These are phyloP conservation scores for Metschnikowia gelsemii DNA, from an alignment of 805 yeast genomes.

Conservation along the genomic window DNA sequence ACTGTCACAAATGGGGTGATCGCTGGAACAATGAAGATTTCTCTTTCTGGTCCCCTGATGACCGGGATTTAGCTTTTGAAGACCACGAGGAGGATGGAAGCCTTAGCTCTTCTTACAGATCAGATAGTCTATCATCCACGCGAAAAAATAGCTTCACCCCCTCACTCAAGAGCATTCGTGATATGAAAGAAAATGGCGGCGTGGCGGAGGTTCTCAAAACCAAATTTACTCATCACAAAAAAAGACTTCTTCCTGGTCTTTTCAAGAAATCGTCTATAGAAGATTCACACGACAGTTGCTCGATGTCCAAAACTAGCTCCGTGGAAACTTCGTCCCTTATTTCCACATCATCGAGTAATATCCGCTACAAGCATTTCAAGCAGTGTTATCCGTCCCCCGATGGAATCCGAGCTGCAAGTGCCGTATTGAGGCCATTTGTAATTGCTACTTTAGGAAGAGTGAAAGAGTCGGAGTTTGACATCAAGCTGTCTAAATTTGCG, in stretches of 20 bases:
- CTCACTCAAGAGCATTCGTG: slow-evolving; percentile 13
- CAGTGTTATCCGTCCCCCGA: slow-evolving; percentile 44
- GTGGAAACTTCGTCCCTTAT: slow-evolving; percentile 15
- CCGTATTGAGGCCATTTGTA: slow-evolving; percentile 78
- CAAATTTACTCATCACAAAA: slow-evolving; percentile 13
- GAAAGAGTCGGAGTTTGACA: slow-evolving; percentile 55
- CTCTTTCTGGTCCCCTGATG: slow-evolving; percentile 78
- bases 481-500: slow-evolving; percentile 45
- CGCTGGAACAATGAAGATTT: slow-evolving; percentile 93
- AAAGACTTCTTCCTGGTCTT: slow-evolving; percentile 12
- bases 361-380: slow-evolving; percentile 27
- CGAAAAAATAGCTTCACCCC: slow-evolving; percentile 18
- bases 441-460: slow-evolving; percentile 62
- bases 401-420: slow-evolving; percentile 74
- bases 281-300: slow-evolving; percentile 6
- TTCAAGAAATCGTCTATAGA: slow-evolving; percentile 11
- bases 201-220: slow-evolving; percentile 13
- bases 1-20: slow-evolving; percentile 86
- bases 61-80: slow-evolving; percentile 32
- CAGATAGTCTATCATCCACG: slow-evolving; percentile 10
- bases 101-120: slow-evolving; percentile 5
- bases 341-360: slow-evolving; percentile 14
- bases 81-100: slow-evolving; percentile 14
- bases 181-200: slow-evolving; percentile 10
- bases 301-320: slow-evolving; percentile 8